These are phyloP conservation scores for Sonneratia alba DNA, from an alignment of 345 rosid species.

Conservation along the genomic window DNA sequence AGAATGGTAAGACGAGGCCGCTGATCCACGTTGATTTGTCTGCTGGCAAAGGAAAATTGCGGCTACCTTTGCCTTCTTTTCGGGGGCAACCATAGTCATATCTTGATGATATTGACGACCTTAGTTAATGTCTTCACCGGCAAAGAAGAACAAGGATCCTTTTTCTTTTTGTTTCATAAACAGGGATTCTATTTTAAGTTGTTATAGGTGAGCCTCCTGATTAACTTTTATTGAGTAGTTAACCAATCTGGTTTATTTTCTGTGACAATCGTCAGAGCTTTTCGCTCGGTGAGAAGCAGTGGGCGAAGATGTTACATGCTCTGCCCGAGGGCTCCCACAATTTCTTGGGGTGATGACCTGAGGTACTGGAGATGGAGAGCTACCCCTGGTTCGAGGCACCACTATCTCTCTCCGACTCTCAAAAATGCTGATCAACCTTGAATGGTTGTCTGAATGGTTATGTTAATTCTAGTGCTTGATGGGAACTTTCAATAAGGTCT, in stretches of 20 bases:
- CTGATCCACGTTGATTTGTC: too few species aligned
- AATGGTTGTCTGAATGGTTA: too few species aligned
- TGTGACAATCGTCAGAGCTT: slow-evolving; percentile 16
- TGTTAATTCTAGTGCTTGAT: too few species aligned
- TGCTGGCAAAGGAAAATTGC: too few species aligned
- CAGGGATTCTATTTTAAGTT: background rate
- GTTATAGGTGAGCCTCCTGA: background rate
- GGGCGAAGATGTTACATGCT: slow-evolving; percentile 27
- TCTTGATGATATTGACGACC: too few species aligned
- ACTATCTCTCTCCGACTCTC: background rate
- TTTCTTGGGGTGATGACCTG: slow-evolving; percentile 25
- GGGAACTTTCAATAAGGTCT: too few species aligned
- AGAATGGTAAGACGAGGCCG: slow-evolving; percentile 15
- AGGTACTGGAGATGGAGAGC: slow-evolving; percentile 45
- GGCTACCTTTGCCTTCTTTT: too few species aligned
- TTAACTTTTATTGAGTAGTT: background rate
- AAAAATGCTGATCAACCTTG: background rate
- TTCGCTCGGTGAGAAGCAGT: slow-evolving; percentile 12
- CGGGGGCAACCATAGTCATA: too few species aligned
- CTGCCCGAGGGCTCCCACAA: slow-evolving; percentile 18
- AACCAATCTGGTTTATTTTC: background rate
- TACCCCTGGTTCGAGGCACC: slow-evolving; percentile 24
- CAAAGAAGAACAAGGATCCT: too few species aligned
- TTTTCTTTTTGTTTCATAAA: too few species aligned
- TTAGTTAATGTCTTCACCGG: too few species aligned